Base-by-base conservation (phyloP, 2,329 filamentous ascomycete genomes). In the Sporothrix euskadiensis region DNA sequence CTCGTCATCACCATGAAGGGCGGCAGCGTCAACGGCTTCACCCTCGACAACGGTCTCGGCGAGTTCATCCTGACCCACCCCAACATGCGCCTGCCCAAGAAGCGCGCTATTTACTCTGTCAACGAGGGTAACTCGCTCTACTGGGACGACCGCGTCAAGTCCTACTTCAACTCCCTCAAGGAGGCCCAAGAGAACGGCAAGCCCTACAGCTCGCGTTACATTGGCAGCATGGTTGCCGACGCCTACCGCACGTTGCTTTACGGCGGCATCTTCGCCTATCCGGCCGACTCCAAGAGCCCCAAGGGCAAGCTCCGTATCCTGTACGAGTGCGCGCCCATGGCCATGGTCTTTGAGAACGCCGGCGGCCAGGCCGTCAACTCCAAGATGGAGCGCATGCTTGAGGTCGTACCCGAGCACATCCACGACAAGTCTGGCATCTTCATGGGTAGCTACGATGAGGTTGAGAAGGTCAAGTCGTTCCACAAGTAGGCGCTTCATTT, bases 31-130 rank as follows among this genome's bases (percentile, higher is more conserved):
- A 98, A 98, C 84, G 96, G 96, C 79, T 99, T 99, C 87, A 99
- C 96, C 35, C 90, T 99, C 79, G 96, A 99, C 85, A 97, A 93
- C 82, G 93, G 94, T 22, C 90, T 99, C 69, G 96, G 96, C 84
- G 96, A 99, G 87, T 99, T 99, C 86, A 99, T 99, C 84, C 89
- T 99, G 74, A 97, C 95, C 16, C 96, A 99, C 84, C 96, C 96
- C 32, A 83, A 97, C 84, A 99, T 99, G 96, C 86, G 86, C 77
- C 90, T 98, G 76, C 96, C 96, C 72, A 88, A 88, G 82, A 86
- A 88, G 80, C 89, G 94, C 76, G 84, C 91, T 76, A 99, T 99
- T 83, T 99, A 99, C 89, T 97, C 93, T 39, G 94, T 97, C 84
- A 99, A 99, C 85, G 96, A 99, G 88, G 96, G 96, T 78, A 99